phyloP scores from a whole-genome alignment of 176 grass and related monocot genomes.

The Poa pratensis region DNA sequence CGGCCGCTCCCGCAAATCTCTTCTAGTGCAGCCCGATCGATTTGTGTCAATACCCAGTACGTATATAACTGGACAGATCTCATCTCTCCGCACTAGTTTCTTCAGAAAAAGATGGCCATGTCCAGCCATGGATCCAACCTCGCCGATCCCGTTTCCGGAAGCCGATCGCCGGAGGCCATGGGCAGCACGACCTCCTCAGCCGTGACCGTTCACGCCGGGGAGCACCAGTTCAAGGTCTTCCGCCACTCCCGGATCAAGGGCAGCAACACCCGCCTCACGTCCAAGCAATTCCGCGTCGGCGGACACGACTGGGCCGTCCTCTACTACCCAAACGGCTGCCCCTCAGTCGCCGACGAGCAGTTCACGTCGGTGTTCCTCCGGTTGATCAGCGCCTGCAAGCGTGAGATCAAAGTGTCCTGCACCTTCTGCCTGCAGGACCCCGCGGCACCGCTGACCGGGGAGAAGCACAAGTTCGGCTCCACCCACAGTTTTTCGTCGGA shows the following conservation, averaged over 20 bases:
- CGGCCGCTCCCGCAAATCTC: too few relatives aligned
- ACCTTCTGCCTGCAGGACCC: not conserved
- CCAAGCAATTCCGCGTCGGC: not conserved
- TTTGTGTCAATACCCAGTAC: too few relatives aligned
- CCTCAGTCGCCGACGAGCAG: not conserved
- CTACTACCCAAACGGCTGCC: constrained; percentile 7
- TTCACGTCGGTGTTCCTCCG: not conserved
- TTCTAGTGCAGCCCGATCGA: too few relatives aligned
- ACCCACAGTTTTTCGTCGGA: too few relatives aligned
- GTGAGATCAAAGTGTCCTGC: not conserved
- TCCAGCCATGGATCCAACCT: not conserved
- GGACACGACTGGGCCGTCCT: not conserved
- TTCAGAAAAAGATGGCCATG: not conserved
- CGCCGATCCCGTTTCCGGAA: not conserved
- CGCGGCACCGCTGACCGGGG: not conserved
- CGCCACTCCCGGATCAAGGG: not conserved
- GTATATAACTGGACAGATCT: too few relatives aligned
- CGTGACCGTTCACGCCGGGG: not conserved
- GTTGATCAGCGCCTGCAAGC: not conserved
- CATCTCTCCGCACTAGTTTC: not conserved
- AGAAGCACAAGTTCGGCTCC: not conserved
- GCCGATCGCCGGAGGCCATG: not conserved
- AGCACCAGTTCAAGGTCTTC: constrained; percentile 12
- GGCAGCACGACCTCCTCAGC: not conserved
- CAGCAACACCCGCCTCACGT: not conserved